These are phyloP conservation scores for Cordia subcordata DNA, from an alignment of 257 asterid species.

Conservation along the genomic window DNA sequence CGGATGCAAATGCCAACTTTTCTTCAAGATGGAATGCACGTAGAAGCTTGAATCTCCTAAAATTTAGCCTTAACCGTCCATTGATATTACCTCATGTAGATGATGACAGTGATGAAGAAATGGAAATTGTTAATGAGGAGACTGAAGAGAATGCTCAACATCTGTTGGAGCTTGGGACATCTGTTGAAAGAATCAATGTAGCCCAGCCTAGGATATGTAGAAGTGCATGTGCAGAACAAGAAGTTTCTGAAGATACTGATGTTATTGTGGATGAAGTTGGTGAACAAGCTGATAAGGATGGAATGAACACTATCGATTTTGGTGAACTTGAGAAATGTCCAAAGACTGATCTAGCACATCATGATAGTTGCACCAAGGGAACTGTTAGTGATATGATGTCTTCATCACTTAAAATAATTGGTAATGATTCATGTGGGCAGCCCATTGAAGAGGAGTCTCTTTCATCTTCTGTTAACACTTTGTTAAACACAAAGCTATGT, in stretches of 20 bases:
- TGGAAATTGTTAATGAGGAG: slow-evolving; percentile 76
- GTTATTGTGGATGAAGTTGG: slow-evolving; percentile 62
- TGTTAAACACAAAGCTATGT: slow-evolving; percentile 20
- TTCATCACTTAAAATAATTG: slow-evolving; percentile 12
- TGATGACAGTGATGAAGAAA: slow-evolving; percentile 90
- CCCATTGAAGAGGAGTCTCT: slow-evolving; percentile 10
- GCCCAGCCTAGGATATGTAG: slow-evolving; percentile 6
- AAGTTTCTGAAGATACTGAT: slow-evolving; percentile 48
- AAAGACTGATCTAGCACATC: slow-evolving; percentile 5
- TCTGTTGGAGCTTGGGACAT: slow-evolving; percentile 8
- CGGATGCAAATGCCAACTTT: slow-evolving; percentile 51
- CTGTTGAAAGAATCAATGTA: slow-evolving; percentile 21
- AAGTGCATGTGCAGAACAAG: slow-evolving; percentile 25
- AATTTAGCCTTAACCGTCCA: slow-evolving; percentile 90
- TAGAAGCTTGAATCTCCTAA: slow-evolving; percentile 85
- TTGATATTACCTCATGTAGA: slow-evolving; percentile 60
- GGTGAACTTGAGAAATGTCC: slow-evolving; percentile 11
- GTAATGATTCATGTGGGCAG: slow-evolving; percentile 20
- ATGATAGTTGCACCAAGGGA: slow-evolving; percentile 4
- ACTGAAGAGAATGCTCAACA: slow-evolving; percentile 11
- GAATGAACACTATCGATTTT: slow-evolving; percentile 13
- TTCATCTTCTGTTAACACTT: slow-evolving; percentile 21
- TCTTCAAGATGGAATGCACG: slow-evolving; percentile 85
- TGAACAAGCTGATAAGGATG: slow-evolving; percentile 39
- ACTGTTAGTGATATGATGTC: slow-evolving; percentile 6